Conservation (phyloP, 2,329 filamentous ascomycete species). For the Aspergillus pseudoterreus region DNA sequence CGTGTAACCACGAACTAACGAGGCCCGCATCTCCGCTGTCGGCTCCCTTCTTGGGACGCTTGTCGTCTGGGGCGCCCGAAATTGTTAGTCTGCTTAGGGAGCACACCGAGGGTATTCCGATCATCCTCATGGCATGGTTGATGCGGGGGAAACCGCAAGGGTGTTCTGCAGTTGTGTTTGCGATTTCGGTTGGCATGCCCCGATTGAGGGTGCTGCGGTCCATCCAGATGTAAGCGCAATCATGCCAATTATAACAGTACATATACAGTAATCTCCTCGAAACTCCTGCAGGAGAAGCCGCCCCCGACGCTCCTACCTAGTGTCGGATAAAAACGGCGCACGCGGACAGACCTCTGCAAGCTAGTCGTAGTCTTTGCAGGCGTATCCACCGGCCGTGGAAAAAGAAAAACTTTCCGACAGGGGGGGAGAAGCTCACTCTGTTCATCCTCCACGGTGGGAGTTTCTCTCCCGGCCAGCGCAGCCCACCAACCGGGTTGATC, state of each 20-base stretch:
- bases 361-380: background rate
- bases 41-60: too few species aligned
- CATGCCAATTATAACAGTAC: too few species aligned
- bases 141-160: too few species aligned
- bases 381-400: background rate
- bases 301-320: background rate
- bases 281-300: too few species aligned
- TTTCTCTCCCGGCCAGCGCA: background rate
- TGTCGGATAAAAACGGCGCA: slow-evolving; percentile 12
- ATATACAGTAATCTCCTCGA: too few species aligned
- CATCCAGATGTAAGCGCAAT: too few species aligned
- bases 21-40: too few species aligned
- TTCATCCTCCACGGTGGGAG: background rate
- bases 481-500: slow-evolving; percentile 1
- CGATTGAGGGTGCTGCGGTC: background rate
- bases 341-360: background rate
- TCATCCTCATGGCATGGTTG: too few species aligned
- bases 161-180: background rate
- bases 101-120: too few species aligned
- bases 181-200: background rate
- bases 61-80: too few species aligned
- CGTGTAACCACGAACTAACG: too few species aligned
- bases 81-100: too few species aligned
- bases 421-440: background rate
- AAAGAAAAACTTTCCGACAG: background rate